Evolutionary conservation across 2,329 filamentous ascomycete genomes (phyloP), one percentile per base, ranked within the genome.

Genomic region (Grosmannia clavigera): DNA sequence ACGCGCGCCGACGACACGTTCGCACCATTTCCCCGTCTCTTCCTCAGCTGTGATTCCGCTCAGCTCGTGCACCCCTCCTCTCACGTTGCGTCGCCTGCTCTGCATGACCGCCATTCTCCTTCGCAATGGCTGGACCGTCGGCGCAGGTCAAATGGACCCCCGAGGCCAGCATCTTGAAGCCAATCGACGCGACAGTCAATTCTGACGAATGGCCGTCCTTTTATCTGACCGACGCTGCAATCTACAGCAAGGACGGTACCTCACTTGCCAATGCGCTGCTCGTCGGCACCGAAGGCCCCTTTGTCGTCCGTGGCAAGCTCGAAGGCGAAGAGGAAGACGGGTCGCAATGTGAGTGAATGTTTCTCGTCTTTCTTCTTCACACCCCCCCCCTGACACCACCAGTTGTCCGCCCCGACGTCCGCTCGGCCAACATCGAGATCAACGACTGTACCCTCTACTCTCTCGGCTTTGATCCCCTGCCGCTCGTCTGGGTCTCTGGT

Each of bases 401-500:
- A 76, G 73, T 76, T 27, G 60, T 73, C 16, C 69, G 70, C 25
- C 68, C 70, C 19, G 64, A 65, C 11, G 63, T 67, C 35, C 70
- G 67, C 55, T 64, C 67, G 1, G 67, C 70, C n/a, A 68, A 73
- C 52, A 76, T 88, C 62, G 80, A 86, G 64, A 75, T 88, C 58
- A 71, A 74, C n/a, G 72, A 76, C 40, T 76, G 75, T 29, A 63
- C 65, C 2, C 66, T 68, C 38, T 83, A 81, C 66, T 81, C 83
- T 14, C 81, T 86, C 38, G 80, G 80, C 55, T 72, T 74, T 16
- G 78, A 81, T 57, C 77, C 77, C 0, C 74, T 76, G 22, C 76
- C 81, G 4, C 75, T 81, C n/a, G 74, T 88, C 35, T 90, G 87
- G 87, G 83, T 85, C 1, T 75, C 78, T 35, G 84, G 84, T 46